Percentiles rank a stretch among this genome's conserved stretches.
Evolutionary conservation across 805 yeast genomes (phyloP).

Genomic region (Spathaspora passalidarum): DNA sequence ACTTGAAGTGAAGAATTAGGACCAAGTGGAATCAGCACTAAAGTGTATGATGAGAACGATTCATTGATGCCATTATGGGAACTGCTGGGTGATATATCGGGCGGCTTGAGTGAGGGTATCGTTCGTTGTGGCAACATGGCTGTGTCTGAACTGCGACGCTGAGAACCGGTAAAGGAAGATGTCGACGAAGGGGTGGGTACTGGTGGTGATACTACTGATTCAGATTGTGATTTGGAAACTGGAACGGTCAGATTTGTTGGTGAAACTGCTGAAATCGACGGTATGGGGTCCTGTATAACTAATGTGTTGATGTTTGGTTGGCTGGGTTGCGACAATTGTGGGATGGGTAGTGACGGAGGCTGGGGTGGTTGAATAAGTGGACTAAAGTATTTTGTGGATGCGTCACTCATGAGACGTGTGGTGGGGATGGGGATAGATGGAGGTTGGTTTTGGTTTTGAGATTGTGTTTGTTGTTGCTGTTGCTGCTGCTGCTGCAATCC

Average conservation of each 20-base stretch:
- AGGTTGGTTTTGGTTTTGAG: not conserved
- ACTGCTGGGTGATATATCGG: not conserved
- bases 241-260: too few species aligned
- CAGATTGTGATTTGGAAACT: not conserved
- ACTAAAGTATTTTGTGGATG: too few species aligned
- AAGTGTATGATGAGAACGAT: conserved; percentile 5
- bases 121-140: not conserved
- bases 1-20: conserved; percentile 31
- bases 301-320: not conserved
- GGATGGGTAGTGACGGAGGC: conserved; percentile 2
- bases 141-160: not conserved
- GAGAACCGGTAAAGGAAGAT: conserved; percentile 3
- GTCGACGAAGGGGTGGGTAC: conserved; percentile 3
- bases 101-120: not conserved
- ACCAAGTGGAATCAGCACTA: conserved; percentile 33
- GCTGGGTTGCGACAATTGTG: not conserved
- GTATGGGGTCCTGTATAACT: too few species aligned
- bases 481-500: conserved; percentile 7
- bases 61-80: not conserved
- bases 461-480: conserved; percentile 4
- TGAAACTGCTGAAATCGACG: too few species aligned
- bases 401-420: too few species aligned
- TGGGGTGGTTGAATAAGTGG: too few species aligned
- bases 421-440: too few species aligned
- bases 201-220: conserved; percentile 2